phyloP scores from a whole-genome alignment of 176 grass and related monocot species.

The Poa annua region DNA sequence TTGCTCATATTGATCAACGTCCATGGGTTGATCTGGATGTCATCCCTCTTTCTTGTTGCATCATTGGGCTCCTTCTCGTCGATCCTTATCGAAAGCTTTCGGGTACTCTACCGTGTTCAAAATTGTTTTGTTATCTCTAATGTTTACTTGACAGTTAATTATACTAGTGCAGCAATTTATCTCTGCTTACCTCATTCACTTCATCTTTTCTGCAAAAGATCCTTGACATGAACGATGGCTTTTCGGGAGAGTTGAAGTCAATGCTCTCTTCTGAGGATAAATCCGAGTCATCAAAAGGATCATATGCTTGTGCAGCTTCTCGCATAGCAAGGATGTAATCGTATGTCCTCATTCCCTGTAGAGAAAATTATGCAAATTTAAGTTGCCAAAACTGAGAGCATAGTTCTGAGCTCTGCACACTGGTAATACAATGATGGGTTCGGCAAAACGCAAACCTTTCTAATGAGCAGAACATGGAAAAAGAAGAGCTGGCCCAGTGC shows the following conservation, averaged over 20 bases:
- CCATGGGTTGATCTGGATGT: conserved; percentile 87
- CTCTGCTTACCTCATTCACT: conserved; percentile 55
- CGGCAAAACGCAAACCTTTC: conserved; percentile 57
- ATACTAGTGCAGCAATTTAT: neutral
- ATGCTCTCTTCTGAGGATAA: conserved; percentile 76
- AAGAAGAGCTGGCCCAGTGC: conserved; percentile 93
- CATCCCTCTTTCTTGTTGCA: conserved; percentile 54
- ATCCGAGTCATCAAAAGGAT: conserved; percentile 77
- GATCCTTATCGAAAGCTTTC: conserved; percentile 79
- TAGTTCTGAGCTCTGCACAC: neutral
- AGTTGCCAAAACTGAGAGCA: neutral
- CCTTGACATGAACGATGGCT: conserved; percentile 57
- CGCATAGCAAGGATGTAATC: conserved; percentile 98
- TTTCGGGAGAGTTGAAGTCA: conserved; percentile 75
- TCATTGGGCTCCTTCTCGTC: conserved; percentile 69
- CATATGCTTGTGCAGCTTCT: conserved; percentile 64
- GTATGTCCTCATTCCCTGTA: conserved; percentile 97
- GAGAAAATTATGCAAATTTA: neutral
- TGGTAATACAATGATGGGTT: neutral
- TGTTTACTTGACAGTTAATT: neutral
- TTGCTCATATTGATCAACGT: conserved; percentile 88
- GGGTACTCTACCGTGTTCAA: conserved; percentile 55
- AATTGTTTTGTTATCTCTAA: conserved; percentile 37
- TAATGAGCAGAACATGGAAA: conserved; percentile 94
- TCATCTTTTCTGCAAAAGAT: conserved; percentile 59